These are phyloP conservation scores for Leccinum uliginosum DNA, from an alignment of 768 basidiomycete species.

Conservation along the genomic window DNA sequence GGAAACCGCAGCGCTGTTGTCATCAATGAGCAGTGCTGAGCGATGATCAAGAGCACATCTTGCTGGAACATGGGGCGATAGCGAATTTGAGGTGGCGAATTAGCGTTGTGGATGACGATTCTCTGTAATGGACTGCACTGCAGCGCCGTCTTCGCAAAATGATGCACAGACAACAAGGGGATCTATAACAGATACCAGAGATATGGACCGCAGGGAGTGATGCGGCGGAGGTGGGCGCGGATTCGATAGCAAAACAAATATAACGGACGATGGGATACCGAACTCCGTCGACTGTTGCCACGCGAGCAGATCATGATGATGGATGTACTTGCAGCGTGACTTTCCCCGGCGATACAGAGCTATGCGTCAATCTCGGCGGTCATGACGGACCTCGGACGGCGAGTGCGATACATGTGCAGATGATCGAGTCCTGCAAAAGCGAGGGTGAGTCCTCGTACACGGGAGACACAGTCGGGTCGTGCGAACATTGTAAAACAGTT, in stretches of 20 bases:
- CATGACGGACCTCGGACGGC: slow-evolving; percentile 46
- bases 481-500: slow-evolving; percentile 75
- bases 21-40: neutral
- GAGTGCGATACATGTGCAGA: slow-evolving; percentile 62
- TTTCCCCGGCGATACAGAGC: slow-evolving; percentile 21
- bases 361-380: slow-evolving; percentile 18
- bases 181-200: slow-evolving; percentile 20
- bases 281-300: slow-evolving; percentile 15
- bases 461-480: slow-evolving; percentile 2
- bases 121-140: slow-evolving; percentile 9
- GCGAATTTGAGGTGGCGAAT: slow-evolving; percentile 9
- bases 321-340: slow-evolving; percentile 18
- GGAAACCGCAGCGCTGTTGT: neutral
- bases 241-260: slow-evolving; percentile 22
- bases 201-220: slow-evolving; percentile 11
- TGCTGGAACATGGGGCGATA: neutral
- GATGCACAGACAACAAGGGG: slow-evolving; percentile 18
- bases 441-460: slow-evolving; percentile 10
- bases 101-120: slow-evolving; percentile 8
- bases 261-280: slow-evolving; percentile 11
- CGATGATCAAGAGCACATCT: neutral
- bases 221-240: slow-evolving; percentile 6
- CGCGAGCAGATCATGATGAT: slow-evolving; percentile 14
- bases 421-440: slow-evolving; percentile 58
- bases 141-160: slow-evolving; percentile 20